Conservation (phyloP, 768 basidiomycete species). For the Auricularia sp. region DNA sequence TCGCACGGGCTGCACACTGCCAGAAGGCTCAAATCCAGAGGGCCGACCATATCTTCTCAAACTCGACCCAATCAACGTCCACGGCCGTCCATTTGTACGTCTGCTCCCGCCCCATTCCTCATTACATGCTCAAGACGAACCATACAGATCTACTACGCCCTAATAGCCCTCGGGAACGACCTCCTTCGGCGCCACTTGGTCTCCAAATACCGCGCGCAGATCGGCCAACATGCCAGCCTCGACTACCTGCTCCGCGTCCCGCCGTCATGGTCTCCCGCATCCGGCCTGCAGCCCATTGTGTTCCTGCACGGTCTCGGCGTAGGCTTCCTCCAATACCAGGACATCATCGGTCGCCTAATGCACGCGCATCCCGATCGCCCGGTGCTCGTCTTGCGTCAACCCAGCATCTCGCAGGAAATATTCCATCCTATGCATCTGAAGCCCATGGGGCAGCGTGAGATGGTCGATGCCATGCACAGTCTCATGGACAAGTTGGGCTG, state of each 20-base stretch:
- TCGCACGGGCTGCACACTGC: constrained; percentile 55
- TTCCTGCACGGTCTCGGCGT: constrained; percentile 87
- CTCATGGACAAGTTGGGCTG: constrained; percentile 58
- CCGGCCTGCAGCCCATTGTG: constrained; percentile 58
- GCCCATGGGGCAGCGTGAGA: constrained; percentile 57
- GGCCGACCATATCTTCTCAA: constrained; percentile 57
- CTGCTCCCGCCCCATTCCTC: constrained; percentile 26
- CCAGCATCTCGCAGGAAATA: constrained; percentile 77
- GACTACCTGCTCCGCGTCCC: constrained; percentile 74
- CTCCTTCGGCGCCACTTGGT: constrained; percentile 35
- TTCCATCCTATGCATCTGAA: constrained; percentile 65
- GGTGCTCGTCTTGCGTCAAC: constrained; percentile 68
- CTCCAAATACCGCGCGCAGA: constrained; percentile 30
- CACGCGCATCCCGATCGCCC: constrained; percentile 53
- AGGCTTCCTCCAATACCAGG: constrained; percentile 61
- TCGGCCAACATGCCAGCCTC: constrained; percentile 48
- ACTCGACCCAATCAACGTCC: constrained; percentile 63
- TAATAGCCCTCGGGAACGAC: constrained; percentile 40
- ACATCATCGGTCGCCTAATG: constrained; percentile 50
- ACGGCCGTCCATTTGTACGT: constrained; percentile 52
- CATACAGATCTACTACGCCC: constrained; percentile 41
- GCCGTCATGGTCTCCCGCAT: constrained; percentile 45
- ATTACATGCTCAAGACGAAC: constrained; percentile 14
- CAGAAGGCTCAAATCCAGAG: constrained; percentile 45
- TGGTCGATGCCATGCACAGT: constrained; percentile 42